phyloP scores from a whole-genome alignment of 306 rosid species.

The Malus asiatica region DNA sequence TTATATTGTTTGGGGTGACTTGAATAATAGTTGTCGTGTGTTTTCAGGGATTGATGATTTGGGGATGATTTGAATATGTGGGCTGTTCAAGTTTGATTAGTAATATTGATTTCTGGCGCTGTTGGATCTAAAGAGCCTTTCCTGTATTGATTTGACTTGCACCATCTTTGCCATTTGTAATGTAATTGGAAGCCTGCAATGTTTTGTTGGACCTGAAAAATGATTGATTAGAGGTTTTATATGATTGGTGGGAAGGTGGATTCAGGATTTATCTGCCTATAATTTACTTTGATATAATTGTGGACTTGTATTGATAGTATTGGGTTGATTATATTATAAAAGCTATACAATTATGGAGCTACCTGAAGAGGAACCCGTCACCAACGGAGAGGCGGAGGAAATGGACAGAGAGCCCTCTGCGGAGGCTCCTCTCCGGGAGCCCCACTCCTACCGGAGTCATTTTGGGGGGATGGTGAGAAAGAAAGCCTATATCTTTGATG shows the following conservation, averaged over 20 bases:
- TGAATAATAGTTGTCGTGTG: slow-evolving; percentile 9
- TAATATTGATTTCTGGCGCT: not conserved
- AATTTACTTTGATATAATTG: slow-evolving; percentile 4
- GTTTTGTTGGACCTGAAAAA: not conserved
- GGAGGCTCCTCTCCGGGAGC: slow-evolving; percentile 33
- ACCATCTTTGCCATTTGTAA: not conserved
- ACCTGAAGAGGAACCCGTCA: slow-evolving; percentile 23
- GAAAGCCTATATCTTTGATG: slow-evolving; percentile 87
- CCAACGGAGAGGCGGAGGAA: slow-evolving; percentile 41
- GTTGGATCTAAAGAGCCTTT: slow-evolving; percentile 17
- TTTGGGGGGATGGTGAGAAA: slow-evolving; percentile 57
- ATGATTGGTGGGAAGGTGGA: slow-evolving; percentile 10
- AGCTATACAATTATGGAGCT: slow-evolving; percentile 45
- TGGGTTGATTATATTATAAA: slow-evolving; percentile 17
- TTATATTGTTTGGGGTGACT: slow-evolving; percentile 4
- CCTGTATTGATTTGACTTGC: slow-evolving; percentile 2
- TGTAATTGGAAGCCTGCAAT: not conserved
- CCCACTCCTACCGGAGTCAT: slow-evolving; percentile 20
- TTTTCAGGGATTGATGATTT: slow-evolving; percentile 12
- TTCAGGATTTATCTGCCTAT: slow-evolving; percentile 14
- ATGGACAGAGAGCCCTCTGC: slow-evolving; percentile 38
- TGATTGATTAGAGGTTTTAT: not conserved
- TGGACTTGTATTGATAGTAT: not conserved
- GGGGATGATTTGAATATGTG: slow-evolving; percentile 5
- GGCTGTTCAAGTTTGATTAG: slow-evolving; percentile 2